Evolutionary conservation across 768 basidiomycete genomes (phyloP), one percentile per base, ranked within the genome.

Genomic region (Nidularia pulvinata): DNA sequence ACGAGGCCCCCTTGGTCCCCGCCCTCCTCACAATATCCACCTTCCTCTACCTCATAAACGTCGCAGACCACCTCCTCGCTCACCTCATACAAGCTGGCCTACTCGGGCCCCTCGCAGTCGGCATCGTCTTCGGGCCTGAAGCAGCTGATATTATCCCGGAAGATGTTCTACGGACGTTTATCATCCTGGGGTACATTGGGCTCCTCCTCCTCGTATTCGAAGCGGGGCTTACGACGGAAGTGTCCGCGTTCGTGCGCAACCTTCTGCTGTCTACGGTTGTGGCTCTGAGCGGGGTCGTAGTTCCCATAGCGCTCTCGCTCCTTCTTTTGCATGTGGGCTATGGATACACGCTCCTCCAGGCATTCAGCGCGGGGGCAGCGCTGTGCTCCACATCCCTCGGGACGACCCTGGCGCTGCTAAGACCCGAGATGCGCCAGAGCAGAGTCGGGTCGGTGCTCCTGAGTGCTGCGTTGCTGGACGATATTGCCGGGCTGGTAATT

Each of bases 361-460:
- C 79, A 2, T 88, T 90, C 61, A 76, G 81, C 0, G 82, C 83
- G 0, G 86, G 86, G 0, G 82, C 84, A 1, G 78, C 85, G 0
- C 69, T 88, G 1, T 82, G 79, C 14, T 81, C 83, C 0, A 89
- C 86, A 0, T 84, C 82, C 0, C 73, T 89, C 2, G 87, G 86
- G 0, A 90, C 87, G 32, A 86, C 85, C 0, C 74, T 89, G n/a
- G 74, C 79, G 13, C 73, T 88, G 11, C 71, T 89, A 32, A 74
- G 70, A n/a, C 69, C 76, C 30, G 69, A 76, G 30, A 64, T 85
- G 33, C 69, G 74, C 25, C 69, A 69, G 36, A 84, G 79, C 2
- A 71, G 76, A 46, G 74, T 83, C 0, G 85, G 86, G 0, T 78
- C 80, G 2, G 76, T 86, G 0, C 66, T 90, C 13, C 70, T 84